Base-by-base conservation (phyloP, 2,329 filamentous ascomycete species). In the Diaporthe capsici region DNA sequence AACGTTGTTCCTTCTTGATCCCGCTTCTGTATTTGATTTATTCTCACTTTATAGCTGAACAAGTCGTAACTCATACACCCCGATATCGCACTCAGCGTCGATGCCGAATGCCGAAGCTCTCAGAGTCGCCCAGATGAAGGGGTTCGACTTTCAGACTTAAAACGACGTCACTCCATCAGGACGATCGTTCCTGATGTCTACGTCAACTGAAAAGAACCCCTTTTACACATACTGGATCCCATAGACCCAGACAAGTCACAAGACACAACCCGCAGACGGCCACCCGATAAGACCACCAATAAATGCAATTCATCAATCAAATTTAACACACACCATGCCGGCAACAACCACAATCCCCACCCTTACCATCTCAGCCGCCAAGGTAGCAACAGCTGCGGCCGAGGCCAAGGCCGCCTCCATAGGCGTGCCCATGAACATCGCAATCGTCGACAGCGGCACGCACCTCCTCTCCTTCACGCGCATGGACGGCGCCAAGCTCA, bases 401-500 rank as follows among this genome's bases (percentile, higher is more conserved):
- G 73, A 75, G 47, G 57, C 73, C 2, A 75, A 75, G 10, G 73
- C 73, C 12, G 70, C 68, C 44, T 49, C 53, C 10, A 61, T 75
- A 39, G 73, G 73, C 17, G 65, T 75, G 2, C 73, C 73, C 22
- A 75, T 75, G 73, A 75, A 75, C 65, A 75, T 75, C 55, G 73
- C 73, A 10, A 37, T 75, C 28, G 73, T 75, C 10, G 73, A 75
- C 47, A 60, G 53, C 44, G 49, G 28, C 2, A 75, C 73, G 2
- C 73, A 75, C 55, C 73, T 75, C 7, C 55, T 75, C 17, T 44
- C 53, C 34, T 75, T 75, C 65, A 13, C 55, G 17, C 73, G 73
- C 31, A 75, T 75, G 73, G 65, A 63, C 73, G 65, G 65, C 44
- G 73, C 73, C 20, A 75, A 75, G 55, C 65, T 75, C 6, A 75